A percentile compares a stretch with the other conserved stretches of the same genome.
These are phyloP conservation scores for Atalantia buxifolia DNA, from an alignment of 345 rosid species.

Conservation along the genomic window DNA sequence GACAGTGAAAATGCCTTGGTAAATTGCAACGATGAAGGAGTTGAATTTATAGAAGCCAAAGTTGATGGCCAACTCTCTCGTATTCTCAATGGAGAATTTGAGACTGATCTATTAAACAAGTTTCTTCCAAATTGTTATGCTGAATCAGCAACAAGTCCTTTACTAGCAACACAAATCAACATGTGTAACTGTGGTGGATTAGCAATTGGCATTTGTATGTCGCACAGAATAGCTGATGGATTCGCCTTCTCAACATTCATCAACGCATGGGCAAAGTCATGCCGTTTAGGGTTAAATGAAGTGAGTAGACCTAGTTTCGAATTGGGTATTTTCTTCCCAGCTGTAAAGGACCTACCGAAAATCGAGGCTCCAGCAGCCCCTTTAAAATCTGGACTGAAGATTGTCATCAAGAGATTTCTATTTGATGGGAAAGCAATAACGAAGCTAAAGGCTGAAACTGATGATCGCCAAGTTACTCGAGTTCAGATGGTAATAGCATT, in stretches of 20 bases:
- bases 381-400: not conserved
- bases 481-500: slow-evolving; percentile 3
- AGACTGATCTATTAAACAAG: slow-evolving; percentile 1
- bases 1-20: not conserved
- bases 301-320: not conserved
- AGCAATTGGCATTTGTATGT: slow-evolving; percentile 13
- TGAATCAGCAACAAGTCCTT: slow-evolving; percentile 20
- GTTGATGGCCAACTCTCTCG: slow-evolving; percentile 12
- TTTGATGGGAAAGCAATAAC: not conserved
- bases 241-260: not conserved
- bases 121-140: not conserved
- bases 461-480: not conserved
- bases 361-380: not conserved
- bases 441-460: not conserved
- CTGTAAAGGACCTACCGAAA: not conserved
- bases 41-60: slow-evolving; percentile 17
- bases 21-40: slow-evolving; percentile 22
- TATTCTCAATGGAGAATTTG: slow-evolving; percentile 1
- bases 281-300: not conserved
- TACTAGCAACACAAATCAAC: slow-evolving; percentile 13
- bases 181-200: slow-evolving; percentile 21
- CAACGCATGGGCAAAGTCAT: slow-evolving; percentile 7
- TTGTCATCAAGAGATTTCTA: not conserved
- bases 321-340: not conserved
- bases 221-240: slow-evolving; percentile 24